phyloP scores from a whole-genome alignment of 2,329 filamentous ascomycete species.

The Diaporthe sp. region DNA sequence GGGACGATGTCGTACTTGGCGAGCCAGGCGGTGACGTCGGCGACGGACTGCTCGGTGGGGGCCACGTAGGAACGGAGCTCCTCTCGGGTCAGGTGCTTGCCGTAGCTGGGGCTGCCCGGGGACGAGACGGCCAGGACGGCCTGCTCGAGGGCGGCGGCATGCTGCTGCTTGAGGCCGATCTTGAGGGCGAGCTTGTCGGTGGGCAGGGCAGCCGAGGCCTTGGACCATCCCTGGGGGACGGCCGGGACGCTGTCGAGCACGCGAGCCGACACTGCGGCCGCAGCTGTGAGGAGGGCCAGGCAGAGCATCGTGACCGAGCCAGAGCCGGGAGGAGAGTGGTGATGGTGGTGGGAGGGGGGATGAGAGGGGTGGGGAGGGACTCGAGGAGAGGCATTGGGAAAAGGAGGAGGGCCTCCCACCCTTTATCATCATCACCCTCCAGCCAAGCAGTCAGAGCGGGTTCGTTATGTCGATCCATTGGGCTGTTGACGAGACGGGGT shows the following conservation, averaged over 20 bases:
- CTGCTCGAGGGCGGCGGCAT: constrained; percentile 67
- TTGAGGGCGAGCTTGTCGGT: constrained; percentile 61
- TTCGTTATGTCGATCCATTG: constrained; percentile 21
- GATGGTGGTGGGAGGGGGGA: neutral
- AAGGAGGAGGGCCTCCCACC: neutral
- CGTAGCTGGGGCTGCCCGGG: constrained; percentile 71
- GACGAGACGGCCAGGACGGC: constrained; percentile 73
- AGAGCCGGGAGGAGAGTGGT: neutral
- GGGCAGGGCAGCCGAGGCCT: constrained; percentile 51
- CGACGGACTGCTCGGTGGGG: constrained; percentile 62
- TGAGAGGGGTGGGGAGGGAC: neutral
- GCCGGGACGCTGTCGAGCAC: constrained; percentile 54
- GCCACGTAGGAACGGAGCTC: constrained; percentile 69
- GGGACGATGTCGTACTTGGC: constrained; percentile 60
- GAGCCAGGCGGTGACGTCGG: constrained; percentile 70
- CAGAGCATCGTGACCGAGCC: constrained; percentile 42
- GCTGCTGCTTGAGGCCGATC: constrained; percentile 64
- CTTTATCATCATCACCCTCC: constrained; percentile 22
- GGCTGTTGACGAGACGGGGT: constrained; percentile 3
- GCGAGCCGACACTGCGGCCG: constrained; percentile 47
- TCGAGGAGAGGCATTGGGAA: neutral
- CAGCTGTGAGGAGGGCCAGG: constrained; percentile 45
- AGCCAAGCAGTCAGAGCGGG: constrained; percentile 22
- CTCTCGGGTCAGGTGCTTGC: constrained; percentile 72
- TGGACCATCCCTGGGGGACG: constrained; percentile 56